Conservation (phyloP, 2,329 filamentous ascomycete genomes). For the Trichoderma cornu-damae region DNA sequence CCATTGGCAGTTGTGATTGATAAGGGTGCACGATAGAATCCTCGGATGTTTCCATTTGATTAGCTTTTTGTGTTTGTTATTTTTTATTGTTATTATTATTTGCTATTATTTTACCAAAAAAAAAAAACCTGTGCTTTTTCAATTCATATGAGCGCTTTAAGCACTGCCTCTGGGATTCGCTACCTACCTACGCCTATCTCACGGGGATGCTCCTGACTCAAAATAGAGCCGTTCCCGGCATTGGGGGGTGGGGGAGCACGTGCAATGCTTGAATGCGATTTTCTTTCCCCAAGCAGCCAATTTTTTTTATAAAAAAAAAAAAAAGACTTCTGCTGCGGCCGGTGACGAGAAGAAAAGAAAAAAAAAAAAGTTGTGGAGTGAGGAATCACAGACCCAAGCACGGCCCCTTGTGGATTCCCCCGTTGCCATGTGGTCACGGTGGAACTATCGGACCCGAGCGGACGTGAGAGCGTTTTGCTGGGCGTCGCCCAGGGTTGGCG, state of each 20-base stretch:
- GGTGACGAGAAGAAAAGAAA: too few relatives aligned
- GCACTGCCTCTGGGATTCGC: not conserved
- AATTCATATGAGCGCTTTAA: not conserved
- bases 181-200: not conserved
- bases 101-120: too few relatives aligned
- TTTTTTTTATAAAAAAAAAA: not conserved
- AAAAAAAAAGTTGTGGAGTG: not conserved
- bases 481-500: not conserved
- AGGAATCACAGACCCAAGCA: not conserved
- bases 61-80: not conserved
- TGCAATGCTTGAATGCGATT: not conserved
- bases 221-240: not conserved
- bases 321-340: not conserved
- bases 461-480: not conserved
- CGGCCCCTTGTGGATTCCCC: slow-evolving; percentile 4
- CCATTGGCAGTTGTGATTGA: not conserved
- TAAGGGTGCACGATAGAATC: not conserved
- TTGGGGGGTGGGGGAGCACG: too few relatives aligned
- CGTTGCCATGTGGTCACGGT: slow-evolving; percentile 2
- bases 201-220: slow-evolving; percentile 1
- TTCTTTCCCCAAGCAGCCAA: not conserved
- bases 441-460: not conserved
- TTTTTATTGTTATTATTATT: too few relatives aligned
- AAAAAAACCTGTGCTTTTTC: not conserved
- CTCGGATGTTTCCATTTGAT: not conserved